Evolutionary conservation across 2,329 filamentous ascomycete species (phyloP).

Genomic region (Zelopaecilomyces penicillatus): DNA sequence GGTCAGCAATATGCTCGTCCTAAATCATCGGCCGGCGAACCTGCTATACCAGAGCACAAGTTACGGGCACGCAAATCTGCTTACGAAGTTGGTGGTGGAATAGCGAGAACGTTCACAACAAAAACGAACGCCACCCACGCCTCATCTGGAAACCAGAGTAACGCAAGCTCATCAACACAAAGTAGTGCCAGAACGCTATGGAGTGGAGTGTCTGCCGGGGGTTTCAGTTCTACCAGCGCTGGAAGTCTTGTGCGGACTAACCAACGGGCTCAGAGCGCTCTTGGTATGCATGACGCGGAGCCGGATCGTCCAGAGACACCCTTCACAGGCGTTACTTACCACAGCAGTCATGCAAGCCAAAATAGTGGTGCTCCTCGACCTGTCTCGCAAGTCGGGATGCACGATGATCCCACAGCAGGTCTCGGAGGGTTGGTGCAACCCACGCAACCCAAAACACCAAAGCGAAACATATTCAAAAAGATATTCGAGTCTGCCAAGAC

Average conservation of each 20-base stretch:
- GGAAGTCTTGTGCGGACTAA: slow-evolving; percentile 82
- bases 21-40: slow-evolving; percentile 48
- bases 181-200: slow-evolving; percentile 80
- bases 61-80: slow-evolving; percentile 63
- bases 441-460: slow-evolving; percentile 65
- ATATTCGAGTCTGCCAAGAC: slow-evolving; percentile 93
- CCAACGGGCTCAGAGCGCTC: slow-evolving; percentile 54
- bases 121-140: slow-evolving; percentile 79
- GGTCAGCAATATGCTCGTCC: slow-evolving; percentile 42
- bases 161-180: slow-evolving; percentile 65
- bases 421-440: slow-evolving; percentile 73
- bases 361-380: slow-evolving; percentile 36
- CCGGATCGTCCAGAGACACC: slow-evolving; percentile 51
- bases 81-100: slow-evolving; percentile 63
- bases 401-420: slow-evolving; percentile 57
- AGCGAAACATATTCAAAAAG: slow-evolving; percentile 89
- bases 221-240: slow-evolving; percentile 88
- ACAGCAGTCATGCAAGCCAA: slow-evolving; percentile 72
- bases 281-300: slow-evolving; percentile 52
- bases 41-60: slow-evolving; percentile 31
- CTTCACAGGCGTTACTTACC: slow-evolving; percentile 77
- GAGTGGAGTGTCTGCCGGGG: slow-evolving; percentile 86
- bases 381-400: slow-evolving; percentile 58
- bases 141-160: slow-evolving; percentile 63
- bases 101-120: slow-evolving; percentile 76